Evolutionary conservation across 78 protist species (phyloP), one percentile per base, ranked within the genome.

Genomic region (slime mould (Dictyostelium discoideum)): DNA sequence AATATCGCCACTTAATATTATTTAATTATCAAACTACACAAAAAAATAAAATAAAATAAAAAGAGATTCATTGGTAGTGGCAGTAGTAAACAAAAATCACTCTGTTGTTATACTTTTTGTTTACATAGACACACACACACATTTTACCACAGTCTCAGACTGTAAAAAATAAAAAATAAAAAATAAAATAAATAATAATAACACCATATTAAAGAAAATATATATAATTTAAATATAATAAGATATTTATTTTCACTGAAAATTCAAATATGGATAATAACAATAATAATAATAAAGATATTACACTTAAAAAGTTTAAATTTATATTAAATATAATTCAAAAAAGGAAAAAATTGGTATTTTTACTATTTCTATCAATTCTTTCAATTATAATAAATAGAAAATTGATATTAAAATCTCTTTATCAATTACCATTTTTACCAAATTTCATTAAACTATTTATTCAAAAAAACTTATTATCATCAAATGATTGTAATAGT

Each of bases 401-500:
- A 37, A 57, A 37, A 57, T 29, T 42, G 18, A 29, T 83, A 22
- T 13, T 81, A 50, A 81, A 39, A 29, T n/a, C 39, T 18, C 1
- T 81, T 14, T 81, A 29, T 20, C 37, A 50, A 50, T 29, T 81
- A n/a, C 60, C 87, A 32, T 57, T 83, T 32, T 39, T 83, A 26
- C 87, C 87, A 83, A 26, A 83, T 22, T 48, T 60, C 65, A 26
- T 83, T 2, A 83, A 83, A 37, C 5, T 83, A 60, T 83, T 83
- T 83, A 83, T 81, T 24, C 69, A 81, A 26, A 72, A 50, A 39
- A 48, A 24, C 5, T 50, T 81, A 81, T 13, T 81, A 26, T 81
- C 86, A 29, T 50, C 65, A 83, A 24, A 14, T 48, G 22, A 54
- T 54, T 16, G 65, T 54, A 54, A 54, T 54, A 54, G 16, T 16